Base-by-base conservation (phyloP, 768 basidiomycete genomes). In the Termitomyces sp. region DNA sequence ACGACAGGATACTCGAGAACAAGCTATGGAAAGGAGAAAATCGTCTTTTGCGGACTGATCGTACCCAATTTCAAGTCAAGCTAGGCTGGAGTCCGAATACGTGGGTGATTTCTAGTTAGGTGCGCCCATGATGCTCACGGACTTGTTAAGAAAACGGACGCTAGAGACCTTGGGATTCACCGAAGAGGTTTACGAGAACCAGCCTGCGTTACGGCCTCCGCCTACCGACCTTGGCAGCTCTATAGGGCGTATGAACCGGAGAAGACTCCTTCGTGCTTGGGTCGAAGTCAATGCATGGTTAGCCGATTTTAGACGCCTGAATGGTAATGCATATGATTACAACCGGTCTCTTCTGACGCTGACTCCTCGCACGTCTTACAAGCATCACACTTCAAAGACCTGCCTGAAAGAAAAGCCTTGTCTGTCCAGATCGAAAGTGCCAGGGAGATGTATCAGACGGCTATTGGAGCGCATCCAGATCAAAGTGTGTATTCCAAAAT, bases 231-330 rank as follows among this genome's bases (percentile, higher is more conserved):
- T 74, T 15, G 63, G 53, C 10, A 76, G 73, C 9, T 63, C 70
- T 9, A 70, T 74, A 40, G 85, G 85, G 17, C 77, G 70, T 56
- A 73, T 75, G 54, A 80, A 77, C 58, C 78, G 85, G 5, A 78
- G 78, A 23, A 85, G 78, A 64, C 76, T 93, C 3, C 76, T 93
- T 48, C 81, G 91, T 35, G 87, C 86, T 30, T 93, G 91, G 91
- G 78, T 91, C 17, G 91, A 94, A 66, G 70, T 86, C 8, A 71
- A 79, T 41, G 80, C 88, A 3, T 93, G 85, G 84, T 62, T 86
- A 19, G 70, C 75, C 4, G 81, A 89, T 53, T 89, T 78, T 60
- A 77, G 73, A 53, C 78, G 76, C 37, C 66, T 72, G 28, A 61
- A 81, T 60, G 67, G 81, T 84, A 67, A 26, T 5, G 72, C 26